A percentile compares a stretch with the other conserved stretches of the same genome.
Conservation (phyloP, 129 eudicot species). For the Kitagawia praeruptora region DNA sequence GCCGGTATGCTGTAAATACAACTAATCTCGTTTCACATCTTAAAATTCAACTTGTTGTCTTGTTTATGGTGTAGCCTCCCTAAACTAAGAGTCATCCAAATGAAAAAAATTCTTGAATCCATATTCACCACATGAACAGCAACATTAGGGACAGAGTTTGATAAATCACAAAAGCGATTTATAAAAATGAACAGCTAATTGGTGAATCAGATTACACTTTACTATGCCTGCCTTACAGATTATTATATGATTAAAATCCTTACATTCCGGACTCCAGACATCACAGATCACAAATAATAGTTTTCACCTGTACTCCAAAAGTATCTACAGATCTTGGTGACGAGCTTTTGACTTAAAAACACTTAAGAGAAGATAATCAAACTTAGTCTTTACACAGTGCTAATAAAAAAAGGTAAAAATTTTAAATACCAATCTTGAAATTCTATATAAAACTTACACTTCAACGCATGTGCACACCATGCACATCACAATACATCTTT, state of each 20-base stretch:
- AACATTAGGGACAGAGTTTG: neutral
- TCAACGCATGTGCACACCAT: neutral
- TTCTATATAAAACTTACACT: neutral
- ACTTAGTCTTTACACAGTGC: neutral
- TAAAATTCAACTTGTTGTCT: neutral
- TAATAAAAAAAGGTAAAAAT: no score
- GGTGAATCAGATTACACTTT: neutral
- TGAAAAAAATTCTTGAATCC: neutral
- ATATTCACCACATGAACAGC: neutral
- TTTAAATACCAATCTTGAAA: no score
- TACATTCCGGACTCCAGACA: neutral
- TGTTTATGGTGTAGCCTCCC: neutral
- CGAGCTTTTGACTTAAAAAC: neutral
- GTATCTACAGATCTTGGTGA: neutral
- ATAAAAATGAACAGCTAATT: neutral
- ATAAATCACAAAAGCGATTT: neutral
- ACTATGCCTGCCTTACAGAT: neutral
- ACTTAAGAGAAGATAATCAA: no score
- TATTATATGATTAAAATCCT: neutral
- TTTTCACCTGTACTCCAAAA: neutral
- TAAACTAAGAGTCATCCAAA: neutral
- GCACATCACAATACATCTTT: neutral
- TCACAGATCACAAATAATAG: neutral
- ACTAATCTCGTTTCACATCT: neutral
- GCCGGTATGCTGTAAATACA: neutral